Evolutionary conservation across 2,329 filamentous ascomycete genomes (phyloP), one percentile per base, ranked within the genome.

Genomic region (Thelonectria discophora): DNA sequence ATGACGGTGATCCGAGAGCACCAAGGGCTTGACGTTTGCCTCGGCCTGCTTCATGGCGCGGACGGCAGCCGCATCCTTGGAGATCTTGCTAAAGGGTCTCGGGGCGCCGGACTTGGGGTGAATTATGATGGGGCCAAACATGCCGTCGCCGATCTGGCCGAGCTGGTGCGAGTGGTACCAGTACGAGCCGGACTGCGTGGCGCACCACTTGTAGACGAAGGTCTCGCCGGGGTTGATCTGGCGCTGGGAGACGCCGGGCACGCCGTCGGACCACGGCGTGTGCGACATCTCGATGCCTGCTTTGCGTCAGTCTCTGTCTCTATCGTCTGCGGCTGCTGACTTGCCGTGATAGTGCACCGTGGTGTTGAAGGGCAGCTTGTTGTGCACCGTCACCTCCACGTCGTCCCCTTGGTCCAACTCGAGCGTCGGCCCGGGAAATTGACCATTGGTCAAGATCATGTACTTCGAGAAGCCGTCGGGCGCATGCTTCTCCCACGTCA

Each of bases 371-470:
- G 82, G 80, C 20, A 82, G 77, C 5, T 76, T 63, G 66, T 86
- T 86, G 43, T 76, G 67, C 2, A 86, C 80, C 3, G 71, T 66
- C 6, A 84, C 73, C 17, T 76, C 69, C 3, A 84, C 77, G 20
- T 74, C 70, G 56, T 87, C 84, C 17, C 82, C 84, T 71, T 86
- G 80, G 48, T 81, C 74, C 10, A 84, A 78, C 50, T 83, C 80
- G 9, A 91, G 79, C 2, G 79, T 75, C 0, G 89, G 89, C 0
- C 87, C 89, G 0, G 88, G 88, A 51, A 84, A 86, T 67, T 86
- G 80, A 10, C 82, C 83, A 64, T 90, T 90, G 68, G 88, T 75
- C 45, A 89, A 76, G 63, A 82, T 68, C 74, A 82, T 80, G 39
- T 80, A 63, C 13, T 79, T 74, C 0, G 72, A 59, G 57, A 78